phyloP scores from a whole-genome alignment of 139 green algal species.

The Chlamydomonas applanata region DNA sequence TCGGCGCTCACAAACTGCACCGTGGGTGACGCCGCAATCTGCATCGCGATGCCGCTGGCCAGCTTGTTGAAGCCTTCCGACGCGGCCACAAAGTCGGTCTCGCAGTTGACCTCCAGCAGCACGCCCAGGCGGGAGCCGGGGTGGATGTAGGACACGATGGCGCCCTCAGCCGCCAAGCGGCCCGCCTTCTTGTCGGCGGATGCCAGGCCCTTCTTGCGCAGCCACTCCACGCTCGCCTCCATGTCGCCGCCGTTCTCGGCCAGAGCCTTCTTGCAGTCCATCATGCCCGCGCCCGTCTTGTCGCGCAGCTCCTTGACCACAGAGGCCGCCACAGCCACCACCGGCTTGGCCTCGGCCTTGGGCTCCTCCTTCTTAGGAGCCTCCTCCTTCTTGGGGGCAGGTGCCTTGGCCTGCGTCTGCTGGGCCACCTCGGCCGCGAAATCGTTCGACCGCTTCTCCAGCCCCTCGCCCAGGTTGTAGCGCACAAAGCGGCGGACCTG shows the following conservation, averaged over 20 bases:
- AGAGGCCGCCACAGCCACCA: slow-evolving; percentile 56
- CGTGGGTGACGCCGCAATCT: slow-evolving; percentile 29
- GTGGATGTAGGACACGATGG: slow-evolving; percentile 89
- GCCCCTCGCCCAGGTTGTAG: slow-evolving; percentile 85
- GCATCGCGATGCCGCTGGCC: slow-evolving; percentile 57
- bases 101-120: slow-evolving; percentile 92
- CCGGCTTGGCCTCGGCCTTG: slow-evolving; percentile 22
- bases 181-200: slow-evolving; percentile 97
- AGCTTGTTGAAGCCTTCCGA: slow-evolving; percentile 90
- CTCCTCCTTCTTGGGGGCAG: slow-evolving; percentile 22
- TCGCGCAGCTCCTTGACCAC: slow-evolving; percentile 89
- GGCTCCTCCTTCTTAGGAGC: slow-evolving; percentile 47
- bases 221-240: slow-evolving; percentile 75
- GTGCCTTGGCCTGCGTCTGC: slow-evolving; percentile 69
- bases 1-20: slow-evolving; percentile 50
- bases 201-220: slow-evolving; percentile 61
- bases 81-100: slow-evolving; percentile 97
- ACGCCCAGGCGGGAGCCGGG: slow-evolving; percentile 82
- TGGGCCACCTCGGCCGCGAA: slow-evolving; percentile 88
- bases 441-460: slow-evolving; percentile 78
- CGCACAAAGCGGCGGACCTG: slow-evolving; percentile 81
- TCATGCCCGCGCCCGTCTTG: slow-evolving; percentile 91
- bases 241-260: slow-evolving; percentile 77
- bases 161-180: slow-evolving; percentile 43
- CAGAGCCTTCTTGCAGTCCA: slow-evolving; percentile 98